phyloP scores from a whole-genome alignment of 768 basidiomycete genomes.

The Lactarius vividus region DNA sequence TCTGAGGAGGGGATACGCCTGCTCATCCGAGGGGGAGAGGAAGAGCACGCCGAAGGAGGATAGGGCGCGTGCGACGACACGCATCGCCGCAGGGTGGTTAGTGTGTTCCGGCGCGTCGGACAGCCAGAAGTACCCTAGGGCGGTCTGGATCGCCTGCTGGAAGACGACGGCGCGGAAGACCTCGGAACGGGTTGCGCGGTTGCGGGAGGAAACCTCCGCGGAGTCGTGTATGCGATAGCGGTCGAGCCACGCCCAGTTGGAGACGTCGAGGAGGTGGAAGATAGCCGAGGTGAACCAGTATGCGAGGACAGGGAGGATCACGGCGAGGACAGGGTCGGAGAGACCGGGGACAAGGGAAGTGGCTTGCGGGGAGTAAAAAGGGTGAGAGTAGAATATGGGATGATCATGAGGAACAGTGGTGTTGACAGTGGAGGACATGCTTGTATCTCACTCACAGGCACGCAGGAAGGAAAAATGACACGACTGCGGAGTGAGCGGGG shows the following conservation, averaged over 20 bases:
- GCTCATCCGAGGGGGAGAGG: neutral
- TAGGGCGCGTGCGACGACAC: neutral
- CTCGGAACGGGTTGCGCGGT: conserved; percentile 65
- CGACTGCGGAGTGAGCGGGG: neutral
- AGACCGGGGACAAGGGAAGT: conserved; percentile 51
- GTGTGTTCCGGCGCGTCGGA: conserved; percentile 37
- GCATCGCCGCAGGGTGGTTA: conserved; percentile 32
- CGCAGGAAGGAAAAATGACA: too few species aligned
- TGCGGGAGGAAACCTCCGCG: conserved; percentile 68
- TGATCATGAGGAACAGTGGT: neutral
- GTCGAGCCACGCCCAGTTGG: conserved; percentile 73
- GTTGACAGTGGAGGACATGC: conserved; percentile 2
- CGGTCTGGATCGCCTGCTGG: conserved; percentile 85
- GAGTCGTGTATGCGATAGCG: conserved; percentile 88
- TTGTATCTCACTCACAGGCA: neutral
- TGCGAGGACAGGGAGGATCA: conserved; percentile 70
- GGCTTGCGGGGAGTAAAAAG: conserved; percentile 55
- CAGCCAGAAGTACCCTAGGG: conserved; percentile 68
- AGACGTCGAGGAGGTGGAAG: conserved; percentile 82
- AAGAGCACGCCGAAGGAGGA: neutral
- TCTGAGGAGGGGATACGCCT: conserved; percentile 32
- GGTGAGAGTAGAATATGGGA: conserved; percentile 30
- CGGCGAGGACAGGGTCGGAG: conserved; percentile 68
- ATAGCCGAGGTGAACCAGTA: conserved; percentile 83
- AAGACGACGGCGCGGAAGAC: conserved; percentile 80